phyloP scores from a whole-genome alignment of 2,329 filamentous ascomycete genomes.

The Xylariaceae sp. region DNA sequence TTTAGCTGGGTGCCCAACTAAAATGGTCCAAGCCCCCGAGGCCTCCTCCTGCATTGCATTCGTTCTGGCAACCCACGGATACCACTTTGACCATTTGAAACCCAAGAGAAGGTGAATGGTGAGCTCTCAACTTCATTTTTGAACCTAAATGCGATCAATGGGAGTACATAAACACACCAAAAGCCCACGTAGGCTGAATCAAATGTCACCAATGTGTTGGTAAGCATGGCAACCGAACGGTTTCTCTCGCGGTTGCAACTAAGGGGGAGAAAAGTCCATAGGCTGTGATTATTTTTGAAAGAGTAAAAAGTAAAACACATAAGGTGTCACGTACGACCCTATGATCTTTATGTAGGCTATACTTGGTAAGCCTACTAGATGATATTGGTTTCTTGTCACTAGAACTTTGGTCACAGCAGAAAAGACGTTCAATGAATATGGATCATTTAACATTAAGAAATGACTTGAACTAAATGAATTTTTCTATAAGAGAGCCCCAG shows the following conservation, averaged over 20 bases:
- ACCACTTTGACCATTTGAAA: too few species aligned
- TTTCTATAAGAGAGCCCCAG: too few species aligned
- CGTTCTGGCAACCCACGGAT: conserved; percentile 6
- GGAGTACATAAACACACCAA: too few species aligned
- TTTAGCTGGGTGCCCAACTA: conserved; percentile 6
- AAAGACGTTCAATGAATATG: not conserved
- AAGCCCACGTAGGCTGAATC: too few species aligned
- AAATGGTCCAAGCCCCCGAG: not conserved
- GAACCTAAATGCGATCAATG: not conserved
- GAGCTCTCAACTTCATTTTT: not conserved
- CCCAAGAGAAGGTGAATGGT: not conserved
- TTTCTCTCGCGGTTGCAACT: too few species aligned
- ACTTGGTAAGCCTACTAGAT: not conserved
- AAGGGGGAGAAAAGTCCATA: not conserved
- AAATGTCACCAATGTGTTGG: too few species aligned
- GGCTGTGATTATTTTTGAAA: not conserved
- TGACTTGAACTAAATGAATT: too few species aligned
- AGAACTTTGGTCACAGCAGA: too few species aligned
- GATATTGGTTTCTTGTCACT: too few species aligned
- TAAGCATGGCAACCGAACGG: too few species aligned
- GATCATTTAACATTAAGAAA: too few species aligned
- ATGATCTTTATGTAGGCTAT: conserved; percentile 8
- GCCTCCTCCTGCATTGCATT: conserved; percentile 7
- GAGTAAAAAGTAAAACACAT: not conserved
- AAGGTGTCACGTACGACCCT: not conserved